Evolutionary conservation across 2,329 filamentous ascomycete species (phyloP), one percentile per base, ranked within the genome.

Genomic region (Epicoccum sorghinum): DNA sequence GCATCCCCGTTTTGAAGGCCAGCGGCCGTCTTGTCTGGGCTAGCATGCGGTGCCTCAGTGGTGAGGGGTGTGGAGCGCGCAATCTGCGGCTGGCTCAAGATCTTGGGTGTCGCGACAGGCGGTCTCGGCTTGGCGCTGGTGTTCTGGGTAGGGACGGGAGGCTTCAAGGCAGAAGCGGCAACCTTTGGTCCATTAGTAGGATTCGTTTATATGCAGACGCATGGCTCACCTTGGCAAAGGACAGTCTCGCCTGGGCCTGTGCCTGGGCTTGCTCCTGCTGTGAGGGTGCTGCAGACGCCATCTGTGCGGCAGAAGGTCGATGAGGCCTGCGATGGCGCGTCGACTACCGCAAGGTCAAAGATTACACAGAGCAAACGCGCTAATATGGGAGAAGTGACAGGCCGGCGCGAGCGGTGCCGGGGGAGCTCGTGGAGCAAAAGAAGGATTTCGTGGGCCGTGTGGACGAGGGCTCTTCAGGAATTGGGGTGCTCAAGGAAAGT

Each of bases 151-250:
- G 57, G 61, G 18, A 47, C 35, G 46, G 67, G 67, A 13, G 63
- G 49, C 52, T 70, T 69, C 56, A 75, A 68, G 24, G 71, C 70
- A 61, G 75, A 74, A 42, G 76, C 75, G 52, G 75, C 75, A 47
- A 78, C 75, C 75, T 77, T 32, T n/a, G 12, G 46, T 14, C 38
- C 42, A 37, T 70, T 48, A 72, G 65, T 41, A 47, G 24, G 27
- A 41, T 30, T 39, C 2, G 10, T 10, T 1, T 3, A 24, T 10
- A 18, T 25, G 13, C 9, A 13, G 41, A 3, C 36, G 25, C 9
- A 23, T 24, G 29, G 66, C 54, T 13, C 78, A 90, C 89, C 83
- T 90, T 91, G 76, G 89, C 89, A 80, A 92, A 92, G 38, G 89
- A 90, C 65, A 87, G 83, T 75, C 85, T 86, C 47, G 60, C 57